Percentiles rank a stretch among this genome's conserved stretches.
Evolutionary conservation across 306 rosid genomes (phyloP).

Genomic region (barrel medic (Medicago truncatula)): DNA sequence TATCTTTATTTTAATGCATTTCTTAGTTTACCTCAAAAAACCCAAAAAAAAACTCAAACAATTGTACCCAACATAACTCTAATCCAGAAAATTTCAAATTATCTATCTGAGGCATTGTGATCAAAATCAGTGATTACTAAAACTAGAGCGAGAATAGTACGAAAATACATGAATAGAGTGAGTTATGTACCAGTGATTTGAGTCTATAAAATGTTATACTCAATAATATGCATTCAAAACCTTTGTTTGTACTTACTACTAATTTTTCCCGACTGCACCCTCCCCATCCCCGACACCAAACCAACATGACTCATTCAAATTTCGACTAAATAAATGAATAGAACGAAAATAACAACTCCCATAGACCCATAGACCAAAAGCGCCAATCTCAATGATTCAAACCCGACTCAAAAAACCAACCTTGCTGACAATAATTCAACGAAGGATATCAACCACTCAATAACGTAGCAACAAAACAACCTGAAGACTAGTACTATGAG

Average conservation of each 20-base stretch:
- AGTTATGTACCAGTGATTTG: constrained; percentile 3
- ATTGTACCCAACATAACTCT: no score
- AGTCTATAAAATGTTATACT: constrained; percentile 33
- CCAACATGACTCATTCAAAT: constrained; percentile 32
- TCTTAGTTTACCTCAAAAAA: no score
- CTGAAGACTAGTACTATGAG: constrained; percentile 38
- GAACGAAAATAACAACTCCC: constrained; percentile 45
- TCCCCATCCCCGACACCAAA: constrained; percentile 24
- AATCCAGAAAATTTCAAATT: no score
- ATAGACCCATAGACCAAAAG: constrained; percentile 49
- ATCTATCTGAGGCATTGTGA: no score
- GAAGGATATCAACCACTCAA: constrained; percentile 39
- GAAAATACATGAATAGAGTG: not conserved
- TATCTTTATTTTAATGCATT: no score
- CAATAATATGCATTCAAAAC: constrained; percentile 40
- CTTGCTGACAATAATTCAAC: constrained; percentile 47
- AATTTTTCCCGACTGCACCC: constrained; percentile 31
- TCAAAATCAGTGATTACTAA: not conserved
- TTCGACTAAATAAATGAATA: constrained; percentile 33
- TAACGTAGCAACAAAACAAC: constrained; percentile 50
- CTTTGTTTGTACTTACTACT: constrained; percentile 27
- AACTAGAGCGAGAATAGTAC: no score
- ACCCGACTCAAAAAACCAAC: constrained; percentile 50
- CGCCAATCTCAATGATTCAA: constrained; percentile 51
- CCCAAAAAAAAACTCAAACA: no score